These are phyloP conservation scores for Cochlearia excelsa DNA, from an alignment of 345 rosid species.

Conservation along the genomic window DNA sequence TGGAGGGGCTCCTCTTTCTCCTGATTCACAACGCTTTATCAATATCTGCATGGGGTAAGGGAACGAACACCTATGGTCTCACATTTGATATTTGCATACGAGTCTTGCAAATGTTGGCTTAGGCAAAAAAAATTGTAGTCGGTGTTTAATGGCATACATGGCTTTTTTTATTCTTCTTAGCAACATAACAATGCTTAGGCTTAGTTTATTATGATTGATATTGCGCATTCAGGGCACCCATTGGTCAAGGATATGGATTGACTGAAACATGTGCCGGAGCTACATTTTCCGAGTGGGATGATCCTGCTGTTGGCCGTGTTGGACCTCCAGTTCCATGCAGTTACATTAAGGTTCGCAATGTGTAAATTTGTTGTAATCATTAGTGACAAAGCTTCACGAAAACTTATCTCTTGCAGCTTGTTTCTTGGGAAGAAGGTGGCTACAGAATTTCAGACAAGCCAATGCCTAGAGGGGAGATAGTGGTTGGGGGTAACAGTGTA, in stretches of 20 bases:
- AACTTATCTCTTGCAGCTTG: slow-evolving; percentile 54
- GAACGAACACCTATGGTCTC: slow-evolving; percentile 17
- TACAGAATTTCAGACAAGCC: slow-evolving; percentile 67
- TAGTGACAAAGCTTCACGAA: slow-evolving; percentile 2
- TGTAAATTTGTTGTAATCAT: not conserved
- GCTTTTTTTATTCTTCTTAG: not conserved
- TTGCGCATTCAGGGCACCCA: slow-evolving; percentile 54
- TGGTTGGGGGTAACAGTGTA: slow-evolving; percentile 72
- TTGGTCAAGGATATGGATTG: slow-evolving; percentile 92
- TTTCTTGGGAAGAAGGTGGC: slow-evolving; percentile 91
- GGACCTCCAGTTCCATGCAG: slow-evolving; percentile 89
- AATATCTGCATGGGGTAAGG: slow-evolving; percentile 90
- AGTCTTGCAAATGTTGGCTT: slow-evolving; percentile 3
- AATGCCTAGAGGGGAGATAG: slow-evolving; percentile 93
- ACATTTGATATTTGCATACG: slow-evolving; percentile 7
- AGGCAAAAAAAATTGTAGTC: not conserved
- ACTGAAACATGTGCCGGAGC: slow-evolving; percentile 95
- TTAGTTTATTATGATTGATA: slow-evolving; percentile 19
- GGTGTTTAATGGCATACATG: not conserved
- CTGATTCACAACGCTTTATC: slow-evolving; percentile 79
- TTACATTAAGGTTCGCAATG: slow-evolving; percentile 59
- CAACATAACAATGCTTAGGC: slow-evolving; percentile 9
- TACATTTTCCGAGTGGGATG: slow-evolving; percentile 80
- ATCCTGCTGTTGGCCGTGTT: slow-evolving; percentile 68
- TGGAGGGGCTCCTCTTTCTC: slow-evolving; percentile 94